These are phyloP conservation scores for Ophiostoma novo-ulmi DNA, from an alignment of 2,329 filamentous ascomycete genomes.

Conservation along the genomic window DNA sequence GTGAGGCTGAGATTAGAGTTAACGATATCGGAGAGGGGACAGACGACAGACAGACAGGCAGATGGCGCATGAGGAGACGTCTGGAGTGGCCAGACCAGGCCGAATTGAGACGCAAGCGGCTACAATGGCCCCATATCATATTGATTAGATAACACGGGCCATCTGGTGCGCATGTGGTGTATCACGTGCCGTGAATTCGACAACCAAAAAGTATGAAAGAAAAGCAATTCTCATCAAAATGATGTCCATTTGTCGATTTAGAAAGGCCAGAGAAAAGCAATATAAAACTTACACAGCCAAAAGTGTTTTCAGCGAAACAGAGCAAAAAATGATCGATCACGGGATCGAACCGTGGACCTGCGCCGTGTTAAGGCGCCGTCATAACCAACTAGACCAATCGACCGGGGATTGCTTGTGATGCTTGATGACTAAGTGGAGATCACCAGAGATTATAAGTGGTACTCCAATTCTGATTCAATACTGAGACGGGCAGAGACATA, in stretches of 20 bases:
- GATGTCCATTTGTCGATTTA: no score
- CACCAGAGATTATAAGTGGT: background rate
- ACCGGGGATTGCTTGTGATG: conserved; percentile 4
- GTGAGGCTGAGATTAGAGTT: background rate
- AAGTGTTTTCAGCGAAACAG: background rate
- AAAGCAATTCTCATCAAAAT: background rate
- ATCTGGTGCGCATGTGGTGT: background rate
- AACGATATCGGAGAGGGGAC: background rate
- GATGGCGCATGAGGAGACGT: background rate
- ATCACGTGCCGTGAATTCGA: background rate
- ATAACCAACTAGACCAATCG: conserved; percentile 24
- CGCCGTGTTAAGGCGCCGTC: conserved; percentile 24
- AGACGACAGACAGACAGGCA: no score
- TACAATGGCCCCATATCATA: background rate
- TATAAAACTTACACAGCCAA: no score
- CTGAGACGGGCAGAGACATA: background rate
- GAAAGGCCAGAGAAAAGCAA: no score
- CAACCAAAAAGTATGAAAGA: background rate
- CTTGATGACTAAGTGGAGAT: conserved; percentile 6
- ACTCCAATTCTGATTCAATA: background rate
- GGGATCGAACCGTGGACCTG: conserved; percentile 23
- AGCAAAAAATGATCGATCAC: conserved; percentile 19
- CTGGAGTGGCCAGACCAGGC: background rate
- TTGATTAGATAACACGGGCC: background rate
- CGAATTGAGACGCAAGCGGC: background rate